Conservation (phyloP, 2,329 filamentous ascomycete genomes). For the Trichoderma endophyticum region DNA sequence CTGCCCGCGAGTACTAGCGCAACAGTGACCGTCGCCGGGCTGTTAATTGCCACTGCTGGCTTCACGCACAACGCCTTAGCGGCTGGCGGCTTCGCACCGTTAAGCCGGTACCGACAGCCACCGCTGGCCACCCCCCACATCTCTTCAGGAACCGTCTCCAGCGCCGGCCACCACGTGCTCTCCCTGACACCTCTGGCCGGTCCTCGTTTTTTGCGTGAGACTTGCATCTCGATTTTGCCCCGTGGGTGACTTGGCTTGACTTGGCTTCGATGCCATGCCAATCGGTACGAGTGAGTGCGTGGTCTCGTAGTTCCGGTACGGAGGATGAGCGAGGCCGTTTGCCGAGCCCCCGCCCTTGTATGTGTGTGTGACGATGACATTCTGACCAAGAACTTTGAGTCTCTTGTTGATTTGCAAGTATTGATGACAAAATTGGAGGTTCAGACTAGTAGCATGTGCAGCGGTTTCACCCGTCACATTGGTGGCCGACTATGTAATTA, state of each 20-base stretch:
- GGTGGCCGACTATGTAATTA: background rate
- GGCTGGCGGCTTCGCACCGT: constrained; percentile 13
- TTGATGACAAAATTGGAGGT: background rate
- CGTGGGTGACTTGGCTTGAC: background rate
- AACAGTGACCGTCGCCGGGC: background rate
- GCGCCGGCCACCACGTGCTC: constrained; percentile 14
- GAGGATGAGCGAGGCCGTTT: background rate
- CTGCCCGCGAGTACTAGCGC: background rate
- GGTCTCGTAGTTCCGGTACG: background rate
- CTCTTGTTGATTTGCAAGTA: background rate
- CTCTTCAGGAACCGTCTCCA: constrained; percentile 15
- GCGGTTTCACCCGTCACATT: background rate
- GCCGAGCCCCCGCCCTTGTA: background rate
- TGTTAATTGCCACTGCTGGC: background rate
- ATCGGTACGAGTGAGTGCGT: background rate
- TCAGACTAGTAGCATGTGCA: background rate
- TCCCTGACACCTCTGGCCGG: constrained; percentile 12
- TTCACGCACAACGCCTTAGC: background rate
- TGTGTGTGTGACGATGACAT: background rate
- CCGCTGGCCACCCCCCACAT: constrained; percentile 9
- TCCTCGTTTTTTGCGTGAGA: background rate
- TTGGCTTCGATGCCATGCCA: background rate
- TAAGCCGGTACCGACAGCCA: constrained; percentile 5
- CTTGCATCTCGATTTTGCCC: background rate
- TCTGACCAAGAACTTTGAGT: background rate